A percentile compares a stretch with the other conserved stretches of the same genome.
phyloP scores from a whole-genome alignment of 192 early-diverging fungal species.

The Kappamyces sp. region DNA sequence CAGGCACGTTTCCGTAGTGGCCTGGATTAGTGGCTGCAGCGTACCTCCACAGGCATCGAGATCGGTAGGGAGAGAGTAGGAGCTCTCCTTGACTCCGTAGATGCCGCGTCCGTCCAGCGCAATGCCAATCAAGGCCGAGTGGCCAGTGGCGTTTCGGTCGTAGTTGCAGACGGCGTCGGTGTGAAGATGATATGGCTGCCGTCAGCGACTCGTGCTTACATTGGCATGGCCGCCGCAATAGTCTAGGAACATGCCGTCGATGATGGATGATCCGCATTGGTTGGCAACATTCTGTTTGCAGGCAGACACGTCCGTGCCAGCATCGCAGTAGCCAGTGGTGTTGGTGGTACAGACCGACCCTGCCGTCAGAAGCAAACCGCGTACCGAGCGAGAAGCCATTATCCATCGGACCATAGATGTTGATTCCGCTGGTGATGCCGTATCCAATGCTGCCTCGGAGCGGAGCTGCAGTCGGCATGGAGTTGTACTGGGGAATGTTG shows the following conservation, averaged over 20 bases:
- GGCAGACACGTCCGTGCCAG: slow-evolving; percentile 1
- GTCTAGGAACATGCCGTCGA: not conserved
- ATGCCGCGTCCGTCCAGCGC: slow-evolving; percentile 15
- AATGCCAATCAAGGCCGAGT: slow-evolving; percentile 10
- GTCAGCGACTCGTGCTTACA: not conserved
- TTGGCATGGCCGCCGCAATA: slow-evolving; percentile 9
- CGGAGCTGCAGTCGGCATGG: no score
- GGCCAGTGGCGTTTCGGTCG: slow-evolving; percentile 2
- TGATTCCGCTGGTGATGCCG: not conserved
- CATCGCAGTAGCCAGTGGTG: slow-evolving; percentile 3
- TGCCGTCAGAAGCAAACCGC: no score
- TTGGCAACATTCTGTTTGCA: not conserved
- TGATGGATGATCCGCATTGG: slow-evolving; percentile 5
- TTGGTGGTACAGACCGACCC: no score
- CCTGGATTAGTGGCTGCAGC: not conserved
- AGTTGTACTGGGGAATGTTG: no score
- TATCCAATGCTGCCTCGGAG: no score
- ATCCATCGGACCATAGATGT: slow-evolving; percentile 15
- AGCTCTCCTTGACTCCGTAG: slow-evolving; percentile 3
- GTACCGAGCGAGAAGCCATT: slow-evolving; percentile 11
- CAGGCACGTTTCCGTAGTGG: slow-evolving; percentile 11
- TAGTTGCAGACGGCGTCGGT: slow-evolving; percentile 12
- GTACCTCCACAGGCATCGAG: slow-evolving; percentile 14
- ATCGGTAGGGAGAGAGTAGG: slow-evolving; percentile 7
- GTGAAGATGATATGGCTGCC: slow-evolving; percentile 7